These are phyloP conservation scores for Trichophyton mentagrophytes DNA, from an alignment of 2,329 filamentous ascomycete genomes.

Conservation along the genomic window DNA sequence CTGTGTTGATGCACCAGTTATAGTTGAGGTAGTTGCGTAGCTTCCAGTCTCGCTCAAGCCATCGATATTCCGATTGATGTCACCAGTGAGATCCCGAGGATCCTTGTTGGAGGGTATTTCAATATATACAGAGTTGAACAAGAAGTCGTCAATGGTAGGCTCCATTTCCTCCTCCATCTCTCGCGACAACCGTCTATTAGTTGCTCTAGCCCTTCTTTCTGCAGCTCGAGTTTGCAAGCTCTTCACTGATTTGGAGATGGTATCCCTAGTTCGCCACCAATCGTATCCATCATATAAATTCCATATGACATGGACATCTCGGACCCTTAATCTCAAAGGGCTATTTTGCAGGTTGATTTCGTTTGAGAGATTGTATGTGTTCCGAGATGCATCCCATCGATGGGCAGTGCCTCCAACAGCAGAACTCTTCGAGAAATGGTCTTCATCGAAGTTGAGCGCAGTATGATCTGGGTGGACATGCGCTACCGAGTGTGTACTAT, in stretches of 20 bases:
- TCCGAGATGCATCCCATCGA: constrained; percentile 66
- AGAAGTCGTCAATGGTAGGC: constrained; percentile 79
- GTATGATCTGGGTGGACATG: constrained; percentile 44
- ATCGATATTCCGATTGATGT: constrained; percentile 79
- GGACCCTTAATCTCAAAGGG: constrained; percentile 63
- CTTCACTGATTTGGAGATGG: constrained; percentile 76
- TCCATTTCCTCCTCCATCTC: constrained; percentile 60
- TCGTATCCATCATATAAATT: constrained; percentile 97
- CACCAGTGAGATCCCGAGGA: constrained; percentile 63
- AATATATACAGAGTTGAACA: constrained; percentile 99
- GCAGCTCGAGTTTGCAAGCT: constrained; percentile 73
- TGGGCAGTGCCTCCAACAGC: constrained; percentile 55
- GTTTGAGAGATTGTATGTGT: constrained; percentile 58
- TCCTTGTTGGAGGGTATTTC: constrained; percentile 78
- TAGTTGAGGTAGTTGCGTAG: constrained; percentile 57
- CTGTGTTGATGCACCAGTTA: constrained; percentile 26
- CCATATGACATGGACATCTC: constrained; percentile 90
- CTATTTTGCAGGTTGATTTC: constrained; percentile 49
- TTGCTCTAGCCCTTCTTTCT: constrained; percentile 52
- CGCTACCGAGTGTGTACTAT: constrained; percentile 38
- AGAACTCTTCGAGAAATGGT: constrained; percentile 58
- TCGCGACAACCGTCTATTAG: constrained; percentile 43
- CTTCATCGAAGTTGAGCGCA: constrained; percentile 60
- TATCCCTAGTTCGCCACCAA: constrained; percentile 76
- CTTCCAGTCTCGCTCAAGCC: constrained; percentile 87